Conservation (phyloP, 2,329 filamentous ascomycete genomes). For the Chaetomiaceae sp. region DNA sequence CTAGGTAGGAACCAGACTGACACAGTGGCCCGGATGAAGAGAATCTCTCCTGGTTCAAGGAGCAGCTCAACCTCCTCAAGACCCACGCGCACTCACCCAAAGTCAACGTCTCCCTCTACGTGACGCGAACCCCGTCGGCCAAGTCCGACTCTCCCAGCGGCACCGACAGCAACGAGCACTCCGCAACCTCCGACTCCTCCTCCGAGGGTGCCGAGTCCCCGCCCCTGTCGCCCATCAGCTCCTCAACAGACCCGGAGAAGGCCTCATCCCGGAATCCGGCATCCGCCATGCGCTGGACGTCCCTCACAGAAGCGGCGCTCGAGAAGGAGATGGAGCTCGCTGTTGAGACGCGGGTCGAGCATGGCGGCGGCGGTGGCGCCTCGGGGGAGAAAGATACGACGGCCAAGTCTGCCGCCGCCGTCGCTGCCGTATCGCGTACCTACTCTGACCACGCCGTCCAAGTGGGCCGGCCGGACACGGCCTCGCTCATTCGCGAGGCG, state of each 20-base stretch:
- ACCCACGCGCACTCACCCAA: conserved; percentile 34
- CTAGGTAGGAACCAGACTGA: too few species aligned
- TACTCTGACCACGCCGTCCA: conserved; percentile 26
- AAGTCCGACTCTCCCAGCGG: not conserved
- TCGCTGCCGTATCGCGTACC: not conserved
- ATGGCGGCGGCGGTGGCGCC: too few species aligned
- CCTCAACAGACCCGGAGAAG: conserved; percentile 18
- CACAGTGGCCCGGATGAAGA: conserved; percentile 19
- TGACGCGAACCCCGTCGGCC: conserved; percentile 28
- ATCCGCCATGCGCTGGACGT: not conserved
- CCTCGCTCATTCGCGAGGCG: conserved; percentile 33
- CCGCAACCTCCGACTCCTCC: conserved; percentile 11
- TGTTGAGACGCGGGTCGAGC: conserved; percentile 19
- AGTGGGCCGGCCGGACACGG: conserved; percentile 37
- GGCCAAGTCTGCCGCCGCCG: not conserved
- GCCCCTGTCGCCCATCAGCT: conserved; percentile 14
- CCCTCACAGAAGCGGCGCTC: conserved; percentile 9
- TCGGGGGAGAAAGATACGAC: conserved; percentile 1
- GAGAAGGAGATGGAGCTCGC: conserved; percentile 21
- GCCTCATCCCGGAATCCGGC: not conserved
- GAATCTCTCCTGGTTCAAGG: conserved; percentile 25
- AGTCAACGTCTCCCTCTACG: conserved; percentile 34
- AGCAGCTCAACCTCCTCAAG: conserved; percentile 35
- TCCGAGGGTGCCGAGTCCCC: conserved; percentile 16
- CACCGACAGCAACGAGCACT: not conserved